Percentiles rank a stretch among this genome's conserved stretches.
Conservation (phyloP, 1,139 yeast genomes). For the Geotrichum phurueaensis region DNA sequence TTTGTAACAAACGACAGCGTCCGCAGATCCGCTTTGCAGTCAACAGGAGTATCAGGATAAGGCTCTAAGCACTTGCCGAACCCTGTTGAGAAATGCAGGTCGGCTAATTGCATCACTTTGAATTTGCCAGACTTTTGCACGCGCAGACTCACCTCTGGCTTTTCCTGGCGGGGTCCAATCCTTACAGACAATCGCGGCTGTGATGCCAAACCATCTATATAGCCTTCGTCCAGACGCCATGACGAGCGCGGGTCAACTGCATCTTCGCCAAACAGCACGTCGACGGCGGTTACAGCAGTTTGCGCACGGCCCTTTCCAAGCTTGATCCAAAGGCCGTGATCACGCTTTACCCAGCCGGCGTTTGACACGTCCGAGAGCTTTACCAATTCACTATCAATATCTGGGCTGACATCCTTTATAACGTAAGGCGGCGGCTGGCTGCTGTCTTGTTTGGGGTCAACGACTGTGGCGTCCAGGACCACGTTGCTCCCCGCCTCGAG, state of each 20-base stretch:
- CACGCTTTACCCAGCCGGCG: conserved; percentile 38
- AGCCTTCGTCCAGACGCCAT: conserved; percentile 49
- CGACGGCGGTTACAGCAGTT: conserved; percentile 44
- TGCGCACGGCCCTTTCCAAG: conserved; percentile 36
- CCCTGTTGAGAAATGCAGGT: conserved; percentile 76
- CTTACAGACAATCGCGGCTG: conserved; percentile 36
- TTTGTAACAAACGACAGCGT: conserved; percentile 56
- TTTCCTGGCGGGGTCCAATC: conserved; percentile 36
- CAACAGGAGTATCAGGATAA: conserved; percentile 40
- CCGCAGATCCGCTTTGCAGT: conserved; percentile 69
- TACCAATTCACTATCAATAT: conserved; percentile 11
- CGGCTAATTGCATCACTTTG: conserved; percentile 80
- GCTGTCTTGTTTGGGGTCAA: conserved; percentile 5
- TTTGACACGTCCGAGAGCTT: conserved; percentile 11
- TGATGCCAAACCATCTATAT: conserved; percentile 23
- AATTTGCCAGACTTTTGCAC: conserved; percentile 44
- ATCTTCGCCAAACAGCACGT: conserved; percentile 64
- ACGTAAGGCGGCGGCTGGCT: conserved; percentile 20
- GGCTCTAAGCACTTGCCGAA: conserved; percentile 71
- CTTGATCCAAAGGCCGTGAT: conserved; percentile 48
- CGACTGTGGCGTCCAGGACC: conserved; percentile 30
- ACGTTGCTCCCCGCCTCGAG: conserved; percentile 26
- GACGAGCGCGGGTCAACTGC: conserved; percentile 71
- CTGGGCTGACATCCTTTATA: conserved; percentile 21
- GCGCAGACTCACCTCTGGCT: conserved; percentile 34